Conservation (phyloP, 2,329 filamentous ascomycete genomes). For the Verticillium zaregamsianum region DNA sequence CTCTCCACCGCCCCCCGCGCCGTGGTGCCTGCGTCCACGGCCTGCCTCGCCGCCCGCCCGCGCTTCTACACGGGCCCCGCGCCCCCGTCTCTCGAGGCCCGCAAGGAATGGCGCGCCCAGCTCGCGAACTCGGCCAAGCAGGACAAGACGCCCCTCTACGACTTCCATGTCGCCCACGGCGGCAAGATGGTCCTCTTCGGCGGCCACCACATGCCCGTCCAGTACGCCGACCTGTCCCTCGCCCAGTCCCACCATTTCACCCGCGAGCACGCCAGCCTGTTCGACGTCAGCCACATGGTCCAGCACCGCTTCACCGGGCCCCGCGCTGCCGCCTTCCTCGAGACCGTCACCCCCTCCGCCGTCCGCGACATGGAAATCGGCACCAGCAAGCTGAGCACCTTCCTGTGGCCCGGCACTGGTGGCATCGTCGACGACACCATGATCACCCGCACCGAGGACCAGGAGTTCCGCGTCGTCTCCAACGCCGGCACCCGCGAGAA, state of each 20-base stretch:
- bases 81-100: not conserved
- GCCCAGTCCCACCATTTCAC: conserved; percentile 88
- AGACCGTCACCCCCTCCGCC: conserved; percentile 76
- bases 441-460: conserved; percentile 71
- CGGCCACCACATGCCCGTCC: conserved; percentile 87
- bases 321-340: conserved; percentile 74
- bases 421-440: conserved; percentile 95
- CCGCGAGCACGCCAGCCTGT: conserved; percentile 79
- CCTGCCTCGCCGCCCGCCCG: not conserved
- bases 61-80: not conserved
- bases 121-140: conserved; percentile 27
- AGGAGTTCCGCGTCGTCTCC: conserved; percentile 87
- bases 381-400: conserved; percentile 76
- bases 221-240: conserved; percentile 75
- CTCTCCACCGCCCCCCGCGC: not conserved
- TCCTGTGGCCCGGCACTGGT: conserved; percentile 74
- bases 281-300: conserved; percentile 96
- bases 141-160: conserved; percentile 70
- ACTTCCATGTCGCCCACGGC: conserved; percentile 71
- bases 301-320: conserved; percentile 83
- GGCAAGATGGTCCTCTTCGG: conserved; percentile 98
- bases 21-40: not conserved
- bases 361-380: conserved; percentile 60
- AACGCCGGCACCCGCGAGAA: conserved; percentile 92
- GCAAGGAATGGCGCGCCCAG: conserved; percentile 10